A percentile compares a stretch with the other conserved stretches of the same genome.
Evolutionary conservation across 2,329 filamentous ascomycete genomes (phyloP).

Genomic region (Blastomyces parvus): DNA sequence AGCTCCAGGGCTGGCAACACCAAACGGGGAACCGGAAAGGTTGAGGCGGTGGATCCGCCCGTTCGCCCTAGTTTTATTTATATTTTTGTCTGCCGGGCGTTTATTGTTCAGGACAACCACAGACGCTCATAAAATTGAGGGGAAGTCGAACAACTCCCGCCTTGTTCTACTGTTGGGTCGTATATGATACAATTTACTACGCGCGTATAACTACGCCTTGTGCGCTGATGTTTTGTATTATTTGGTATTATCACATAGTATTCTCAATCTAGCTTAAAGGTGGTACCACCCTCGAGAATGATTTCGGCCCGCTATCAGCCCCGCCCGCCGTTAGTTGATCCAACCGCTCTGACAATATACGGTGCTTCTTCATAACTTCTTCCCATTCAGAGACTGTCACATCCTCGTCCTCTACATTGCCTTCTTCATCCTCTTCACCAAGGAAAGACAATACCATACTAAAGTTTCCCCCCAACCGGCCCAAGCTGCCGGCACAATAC

Average conservation of each 20-base stretch:
- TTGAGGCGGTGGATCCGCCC: too few species aligned
- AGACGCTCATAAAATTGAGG: background rate
- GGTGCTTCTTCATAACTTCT: conserved; percentile 78
- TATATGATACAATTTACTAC: background rate
- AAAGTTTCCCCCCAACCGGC: conserved; percentile 85
- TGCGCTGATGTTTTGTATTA: background rate
- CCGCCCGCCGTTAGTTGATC: conserved; percentile 31
- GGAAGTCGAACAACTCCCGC: background rate
- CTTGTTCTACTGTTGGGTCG: background rate
- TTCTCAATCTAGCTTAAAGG: background rate
- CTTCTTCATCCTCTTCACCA: conserved; percentile 31
- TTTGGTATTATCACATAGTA: background rate
- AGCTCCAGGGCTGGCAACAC: background rate
- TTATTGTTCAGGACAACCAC: background rate
- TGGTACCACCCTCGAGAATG: conserved; percentile 10
- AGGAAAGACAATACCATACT: conserved; percentile 68
- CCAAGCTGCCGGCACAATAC: conserved; percentile 86
- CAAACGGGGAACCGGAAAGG: background rate
- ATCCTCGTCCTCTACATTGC: conserved; percentile 35
- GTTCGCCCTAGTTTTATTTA: too few species aligned
- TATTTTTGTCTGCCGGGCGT: background rate
- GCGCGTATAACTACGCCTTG: too few species aligned
- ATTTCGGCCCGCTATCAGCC: conserved; percentile 11
- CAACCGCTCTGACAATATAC: conserved; percentile 64
- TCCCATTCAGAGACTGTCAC: conserved; percentile 60